Evolutionary conservation across 1,139 yeast genomes (phyloP).

Genomic region (Magnusiomyces ingens): DNA sequence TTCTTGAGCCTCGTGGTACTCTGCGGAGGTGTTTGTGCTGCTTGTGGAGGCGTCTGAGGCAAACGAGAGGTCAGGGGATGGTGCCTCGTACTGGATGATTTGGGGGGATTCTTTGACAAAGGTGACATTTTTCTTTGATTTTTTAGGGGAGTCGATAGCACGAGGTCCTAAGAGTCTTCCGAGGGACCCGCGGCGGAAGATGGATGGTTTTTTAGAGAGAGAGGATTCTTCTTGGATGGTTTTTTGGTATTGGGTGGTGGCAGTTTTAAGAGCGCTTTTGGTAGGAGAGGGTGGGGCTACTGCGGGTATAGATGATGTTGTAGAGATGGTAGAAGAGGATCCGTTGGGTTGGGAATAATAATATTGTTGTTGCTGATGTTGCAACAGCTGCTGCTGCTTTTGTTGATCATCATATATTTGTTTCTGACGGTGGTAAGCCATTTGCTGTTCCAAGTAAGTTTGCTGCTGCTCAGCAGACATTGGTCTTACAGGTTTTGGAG

Average conservation of each 20-base stretch:
- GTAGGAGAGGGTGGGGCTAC: neutral
- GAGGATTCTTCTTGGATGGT: neutral
- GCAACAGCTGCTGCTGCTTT: no score
- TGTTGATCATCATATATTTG: no score
- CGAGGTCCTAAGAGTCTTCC: slow-evolving; percentile 31
- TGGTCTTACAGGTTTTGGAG: no score
- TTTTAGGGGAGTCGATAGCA: slow-evolving; percentile 17
- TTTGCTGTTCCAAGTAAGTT: no score
- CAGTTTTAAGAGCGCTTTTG: neutral
- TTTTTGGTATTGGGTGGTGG: neutral
- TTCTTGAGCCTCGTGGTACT: slow-evolving; percentile 22
- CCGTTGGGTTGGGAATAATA: no score
- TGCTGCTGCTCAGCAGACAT: no score
- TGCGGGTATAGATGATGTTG: neutral
- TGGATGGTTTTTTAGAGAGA: slow-evolving; percentile 18
- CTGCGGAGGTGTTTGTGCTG: slow-evolving; percentile 20
- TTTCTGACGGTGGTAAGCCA: no score
- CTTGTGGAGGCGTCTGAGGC: slow-evolving; percentile 19
- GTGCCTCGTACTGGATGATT: slow-evolving; percentile 39
- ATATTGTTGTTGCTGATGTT: no score
- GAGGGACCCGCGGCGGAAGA: slow-evolving; percentile 25
- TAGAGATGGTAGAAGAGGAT: no score
- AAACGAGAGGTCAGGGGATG: slow-evolving; percentile 36
- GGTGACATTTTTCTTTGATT: slow-evolving; percentile 29
- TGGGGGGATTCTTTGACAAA: slow-evolving; percentile 33